Evolutionary conservation across 805 yeast genomes (phyloP).

Genomic region (Metschnikowia koreensis): DNA sequence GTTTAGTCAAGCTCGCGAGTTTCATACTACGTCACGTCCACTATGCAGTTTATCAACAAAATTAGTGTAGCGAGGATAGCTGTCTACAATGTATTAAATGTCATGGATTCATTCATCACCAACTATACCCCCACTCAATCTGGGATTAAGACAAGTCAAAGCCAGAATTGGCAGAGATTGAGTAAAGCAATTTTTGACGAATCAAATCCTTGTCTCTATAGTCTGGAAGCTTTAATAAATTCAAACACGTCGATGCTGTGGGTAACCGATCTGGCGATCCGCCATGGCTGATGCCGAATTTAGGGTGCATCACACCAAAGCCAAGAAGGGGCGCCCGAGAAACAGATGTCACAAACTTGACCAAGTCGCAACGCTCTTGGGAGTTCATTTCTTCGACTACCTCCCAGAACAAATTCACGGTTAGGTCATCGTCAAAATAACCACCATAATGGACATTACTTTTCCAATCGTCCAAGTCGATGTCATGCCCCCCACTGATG

Average conservation of each 20-base stretch:
- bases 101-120: too few relatives aligned
- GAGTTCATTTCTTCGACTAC: conserved; percentile 65
- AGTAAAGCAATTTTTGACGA: conserved; percentile 64
- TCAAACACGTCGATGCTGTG: conserved; percentile 91
- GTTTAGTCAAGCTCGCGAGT: background rate
- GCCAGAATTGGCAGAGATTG: conserved; percentile 81
- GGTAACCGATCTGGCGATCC: conserved; percentile 68
- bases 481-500: conserved; percentile 65
- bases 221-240: conserved; percentile 81
- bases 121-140: too few relatives aligned
- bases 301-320: conserved; percentile 59
- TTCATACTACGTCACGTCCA: background rate
- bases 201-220: conserved; percentile 48
- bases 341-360: conserved; percentile 90
- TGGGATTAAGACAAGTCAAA: conserved; percentile 56
- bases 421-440: conserved; percentile 50
- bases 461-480: conserved; percentile 70
- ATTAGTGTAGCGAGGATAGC: background rate
- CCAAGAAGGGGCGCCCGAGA: conserved; percentile 91
- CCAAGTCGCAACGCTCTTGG: conserved; percentile 60
- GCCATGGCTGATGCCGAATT: conserved; percentile 73
- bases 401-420: conserved; percentile 70
- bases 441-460: conserved; percentile 57
- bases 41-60: background rate
- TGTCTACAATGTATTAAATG: too few relatives aligned